Evolutionary conservation across 495 filamentous ascomycete genomes (phyloP).

Genomic region (Daldinia decipiens): DNA sequence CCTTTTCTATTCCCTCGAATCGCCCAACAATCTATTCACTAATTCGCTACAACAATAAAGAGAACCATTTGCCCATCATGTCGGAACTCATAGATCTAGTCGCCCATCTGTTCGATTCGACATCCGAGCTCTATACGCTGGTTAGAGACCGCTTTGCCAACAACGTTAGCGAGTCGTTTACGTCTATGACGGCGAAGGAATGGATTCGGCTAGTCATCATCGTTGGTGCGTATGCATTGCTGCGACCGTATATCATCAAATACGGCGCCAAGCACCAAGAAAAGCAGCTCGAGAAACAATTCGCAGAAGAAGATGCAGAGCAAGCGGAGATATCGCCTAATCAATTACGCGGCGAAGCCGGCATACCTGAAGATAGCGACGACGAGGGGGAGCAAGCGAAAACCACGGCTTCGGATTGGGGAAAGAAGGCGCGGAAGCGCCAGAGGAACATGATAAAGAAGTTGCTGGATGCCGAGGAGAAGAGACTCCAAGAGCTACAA

Average conservation of each 20-base stretch:
- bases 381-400: conserved; percentile 50
- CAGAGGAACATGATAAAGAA: conserved; percentile 70
- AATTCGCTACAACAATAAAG: conserved; percentile 4
- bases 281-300: conserved; percentile 56
- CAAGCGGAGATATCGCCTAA: conserved; percentile 59
- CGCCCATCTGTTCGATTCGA: conserved; percentile 41
- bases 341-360: conserved; percentile 60
- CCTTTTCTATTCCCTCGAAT: neutral
- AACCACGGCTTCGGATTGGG: conserved; percentile 59
- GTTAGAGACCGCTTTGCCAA: conserved; percentile 58
- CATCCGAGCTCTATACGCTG: conserved; percentile 41
- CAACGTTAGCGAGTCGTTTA: conserved; percentile 67
- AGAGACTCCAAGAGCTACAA: conserved; percentile 53
- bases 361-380: conserved; percentile 66
- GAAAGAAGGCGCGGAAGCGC: conserved; percentile 69
- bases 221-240: conserved; percentile 68
- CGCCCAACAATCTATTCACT: neutral
- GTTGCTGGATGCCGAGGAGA: conserved; percentile 62
- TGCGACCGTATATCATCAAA: conserved; percentile 73
- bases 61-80: conserved; percentile 40
- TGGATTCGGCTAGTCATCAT: conserved; percentile 71
- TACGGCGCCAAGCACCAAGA: conserved; percentile 56
- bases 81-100: conserved; percentile 50
- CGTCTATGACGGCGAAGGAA: conserved; percentile 62
- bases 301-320: conserved; percentile 51